These are phyloP conservation scores for Fistulinella cinereoalba DNA, from an alignment of 1,284 basidiomycete genomes.

Conservation along the genomic window DNA sequence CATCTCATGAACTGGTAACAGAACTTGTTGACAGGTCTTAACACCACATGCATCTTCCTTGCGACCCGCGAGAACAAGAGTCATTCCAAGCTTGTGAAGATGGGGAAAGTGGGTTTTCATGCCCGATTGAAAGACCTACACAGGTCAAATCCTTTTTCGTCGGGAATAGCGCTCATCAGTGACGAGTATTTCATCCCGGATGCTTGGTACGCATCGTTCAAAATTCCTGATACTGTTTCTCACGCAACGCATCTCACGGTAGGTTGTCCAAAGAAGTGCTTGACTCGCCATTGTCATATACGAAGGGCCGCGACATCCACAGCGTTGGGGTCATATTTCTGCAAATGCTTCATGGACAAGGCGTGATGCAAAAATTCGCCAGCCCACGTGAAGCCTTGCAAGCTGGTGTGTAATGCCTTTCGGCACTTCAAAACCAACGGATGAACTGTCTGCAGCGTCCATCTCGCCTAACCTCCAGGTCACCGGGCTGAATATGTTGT, in stretches of 20 bases:
- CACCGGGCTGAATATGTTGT: conserved; percentile 56
- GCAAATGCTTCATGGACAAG: conserved; percentile 73
- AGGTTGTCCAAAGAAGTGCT: conserved; percentile 69
- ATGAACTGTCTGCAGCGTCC: conserved; percentile 38
- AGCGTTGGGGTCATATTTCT: conserved; percentile 68
- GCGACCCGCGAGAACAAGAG: conserved; percentile 46
- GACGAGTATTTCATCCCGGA: conserved; percentile 51
- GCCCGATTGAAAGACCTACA: conserved; percentile 68
- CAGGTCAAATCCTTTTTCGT: conserved; percentile 67
- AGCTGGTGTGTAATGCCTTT: conserved; percentile 36
- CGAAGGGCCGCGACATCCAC: conserved; percentile 70
- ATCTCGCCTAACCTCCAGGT: conserved; percentile 50
- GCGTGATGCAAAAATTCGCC: conserved; percentile 51
- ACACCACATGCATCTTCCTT: conserved; percentile 56
- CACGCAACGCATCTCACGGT: neutral
- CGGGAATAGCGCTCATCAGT: conserved; percentile 33
- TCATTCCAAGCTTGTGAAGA: conserved; percentile 59
- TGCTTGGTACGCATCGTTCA: conserved; percentile 46
- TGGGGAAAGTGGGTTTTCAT: conserved; percentile 62
- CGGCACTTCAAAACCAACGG: neutral
- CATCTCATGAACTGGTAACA: neutral
- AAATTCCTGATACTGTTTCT: too few species aligned
- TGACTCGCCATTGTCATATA: conserved; percentile 69
- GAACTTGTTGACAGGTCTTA: conserved; percentile 43
- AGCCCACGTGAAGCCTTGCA: conserved; percentile 46